Percentiles rank a stretch among this genome's conserved stretches.
phyloP scores from a whole-genome alignment of 257 asterid genomes.

The Solanum sitiens region DNA sequence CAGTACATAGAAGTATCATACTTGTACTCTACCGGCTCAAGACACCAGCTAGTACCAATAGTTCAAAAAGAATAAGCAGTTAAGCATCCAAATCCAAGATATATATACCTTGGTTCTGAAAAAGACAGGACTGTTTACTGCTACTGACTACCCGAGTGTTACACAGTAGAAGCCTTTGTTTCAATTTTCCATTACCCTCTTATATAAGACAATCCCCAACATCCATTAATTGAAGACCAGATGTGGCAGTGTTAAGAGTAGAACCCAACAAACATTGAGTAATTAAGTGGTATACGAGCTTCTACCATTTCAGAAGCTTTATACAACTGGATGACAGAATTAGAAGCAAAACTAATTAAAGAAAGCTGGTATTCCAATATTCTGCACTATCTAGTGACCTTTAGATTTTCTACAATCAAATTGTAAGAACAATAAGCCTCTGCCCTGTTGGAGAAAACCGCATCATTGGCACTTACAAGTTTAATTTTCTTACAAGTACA shows the following conservation, averaged over 20 bases:
- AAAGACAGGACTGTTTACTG: not conserved
- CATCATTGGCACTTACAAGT: not conserved
- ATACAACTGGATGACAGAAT: not conserved
- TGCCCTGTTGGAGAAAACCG: not conserved
- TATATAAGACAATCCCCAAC: not conserved
- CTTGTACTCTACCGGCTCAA: not conserved
- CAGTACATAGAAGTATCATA: not conserved
- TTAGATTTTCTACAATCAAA: not conserved
- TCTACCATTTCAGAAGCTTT: not conserved
- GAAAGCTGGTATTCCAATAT: not conserved
- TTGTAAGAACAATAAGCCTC: not conserved
- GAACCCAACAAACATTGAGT: not conserved
- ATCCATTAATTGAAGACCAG: not conserved
- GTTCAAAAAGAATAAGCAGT: not conserved
- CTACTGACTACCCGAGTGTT: not conserved
- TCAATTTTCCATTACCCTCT: not conserved
- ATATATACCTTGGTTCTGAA: not conserved
- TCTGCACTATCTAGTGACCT: not conserved
- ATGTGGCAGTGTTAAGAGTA: not conserved
- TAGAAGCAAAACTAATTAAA: not conserved
- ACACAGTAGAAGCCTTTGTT: not conserved
- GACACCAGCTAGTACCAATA: not conserved
- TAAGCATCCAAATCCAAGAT: not conserved
- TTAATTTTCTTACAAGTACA: not conserved
- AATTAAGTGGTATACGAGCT: not conserved